Base-by-base conservation (phyloP, 164 flowering plant species). In the Saururus chinensis region DNA sequence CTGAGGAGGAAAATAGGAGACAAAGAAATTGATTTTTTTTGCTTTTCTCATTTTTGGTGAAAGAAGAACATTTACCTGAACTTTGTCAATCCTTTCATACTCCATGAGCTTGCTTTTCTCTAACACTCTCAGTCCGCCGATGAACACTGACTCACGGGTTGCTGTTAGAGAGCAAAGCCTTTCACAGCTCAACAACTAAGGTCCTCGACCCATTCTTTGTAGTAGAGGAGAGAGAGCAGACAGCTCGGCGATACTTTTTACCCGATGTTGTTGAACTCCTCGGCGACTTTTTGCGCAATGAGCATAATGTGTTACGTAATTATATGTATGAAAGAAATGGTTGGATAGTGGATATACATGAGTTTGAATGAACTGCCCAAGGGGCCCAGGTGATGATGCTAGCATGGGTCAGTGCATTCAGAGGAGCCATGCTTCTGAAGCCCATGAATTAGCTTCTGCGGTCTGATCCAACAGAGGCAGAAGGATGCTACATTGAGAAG, bases 31-130 rank as follows among this genome's bases (percentile, higher is more conserved):
- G 6, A 30, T 30, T 6, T 6, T 30, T 30, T 30, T 6, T 30
- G 41, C 12, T 54, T 61, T 24, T 9, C 21, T 52, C 52, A 48
- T 51, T 35, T 21, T 14, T 42, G 30, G 23, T 42, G 54, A 24
- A 55, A 55, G 40, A 26, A 24, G 20, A 64, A 56, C 20, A 45
- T 45, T 41, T 74, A 89, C 97, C 92, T 85, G 88, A 65, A 72
- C 80, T 71, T 87, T 87, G 71, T 87, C 76, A 70, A 90, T 87
- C 85, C 97, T 78, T 75, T 87, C 97, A 71, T 90, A 90, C 80
- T 87, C 97, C 97, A 90, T 90, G 72, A 40, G 69, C 76, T 59
- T 23, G 68, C 64, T 64, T 60, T 42, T 49, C 65, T 64, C 65
- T 66, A 45, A 45, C 49, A 45, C 49, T 12, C 17, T 17, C 49